A percentile compares a stretch with the other conserved stretches of the same genome.
These are phyloP conservation scores for Dioszegia aurantiaca DNA, from an alignment of 768 basidiomycete species.

Conservation along the genomic window DNA sequence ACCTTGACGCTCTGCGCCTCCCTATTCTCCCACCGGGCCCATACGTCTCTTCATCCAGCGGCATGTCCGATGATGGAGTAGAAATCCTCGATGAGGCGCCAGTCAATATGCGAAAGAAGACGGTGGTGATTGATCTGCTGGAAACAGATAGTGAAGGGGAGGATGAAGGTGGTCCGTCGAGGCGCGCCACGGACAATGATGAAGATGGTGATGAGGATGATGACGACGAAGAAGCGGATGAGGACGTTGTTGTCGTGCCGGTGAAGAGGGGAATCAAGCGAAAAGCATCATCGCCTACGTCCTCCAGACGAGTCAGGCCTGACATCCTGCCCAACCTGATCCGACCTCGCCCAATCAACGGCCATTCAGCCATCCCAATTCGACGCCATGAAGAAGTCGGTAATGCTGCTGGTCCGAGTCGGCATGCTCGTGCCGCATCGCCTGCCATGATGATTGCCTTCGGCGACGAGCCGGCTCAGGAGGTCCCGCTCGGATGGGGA, in stretches of 20 bases:
- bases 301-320: too few relatives aligned
- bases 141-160: conserved; percentile 8
- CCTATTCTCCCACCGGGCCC: conserved; percentile 3
- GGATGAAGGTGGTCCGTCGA: neutral
- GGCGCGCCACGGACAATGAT: neutral
- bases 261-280: too few relatives aligned
- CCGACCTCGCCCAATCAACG: too few relatives aligned
- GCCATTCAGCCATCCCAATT: too few relatives aligned
- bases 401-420: neutral
- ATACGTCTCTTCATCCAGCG: neutral
- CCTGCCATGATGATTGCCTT: conserved; percentile 3
- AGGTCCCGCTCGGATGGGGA: conserved; percentile 10
- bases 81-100: conserved; percentile 13
- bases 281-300: too few relatives aligned
- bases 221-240: neutral
- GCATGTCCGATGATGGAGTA: neutral
- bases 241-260: too few relatives aligned
- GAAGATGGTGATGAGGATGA: conserved; percentile 1
- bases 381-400: neutral
- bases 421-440: neutral
- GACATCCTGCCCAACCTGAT: too few relatives aligned
- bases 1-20: neutral
- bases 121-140: neutral
- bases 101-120: conserved; percentile 4
- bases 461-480: conserved; percentile 4